A percentile compares a stretch with the other conserved stretches of the same genome.
Conservation (phyloP, 163 green algal species). For the Volvox carteri region DNA sequence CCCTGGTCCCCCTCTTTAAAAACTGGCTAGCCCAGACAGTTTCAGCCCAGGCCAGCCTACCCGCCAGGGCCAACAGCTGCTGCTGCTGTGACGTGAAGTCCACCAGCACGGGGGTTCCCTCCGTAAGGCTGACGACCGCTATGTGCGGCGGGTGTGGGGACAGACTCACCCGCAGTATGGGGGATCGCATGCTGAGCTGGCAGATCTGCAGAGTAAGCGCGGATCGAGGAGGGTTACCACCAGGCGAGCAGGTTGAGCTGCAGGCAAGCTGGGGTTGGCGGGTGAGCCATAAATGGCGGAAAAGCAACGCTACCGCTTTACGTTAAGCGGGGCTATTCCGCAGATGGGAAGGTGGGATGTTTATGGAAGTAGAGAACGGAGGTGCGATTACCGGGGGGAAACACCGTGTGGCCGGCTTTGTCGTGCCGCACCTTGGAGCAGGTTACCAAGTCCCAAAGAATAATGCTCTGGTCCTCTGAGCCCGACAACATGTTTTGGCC, state of each 20-base stretch:
- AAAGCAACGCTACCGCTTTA: too few species aligned
- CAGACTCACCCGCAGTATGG: conserved; percentile 56
- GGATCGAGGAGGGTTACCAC: not conserved
- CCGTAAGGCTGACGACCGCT: conserved; percentile 53
- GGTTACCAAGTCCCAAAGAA: conserved; percentile 78
- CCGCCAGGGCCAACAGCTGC: too few species aligned
- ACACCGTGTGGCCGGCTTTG: too few species aligned
- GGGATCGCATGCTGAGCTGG: not conserved
- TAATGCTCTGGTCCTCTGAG: conserved; percentile 66
- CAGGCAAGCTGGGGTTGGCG: not conserved
- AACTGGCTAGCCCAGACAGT: too few species aligned
- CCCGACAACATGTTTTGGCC: conserved; percentile 77
- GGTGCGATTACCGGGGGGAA: too few species aligned
- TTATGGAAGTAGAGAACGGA: too few species aligned
- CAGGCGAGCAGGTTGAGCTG: too few species aligned
- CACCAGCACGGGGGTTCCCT: conserved; percentile 54
- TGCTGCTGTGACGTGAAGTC: conserved; percentile 42
- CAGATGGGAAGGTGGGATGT: too few species aligned
- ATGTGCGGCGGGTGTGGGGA: conserved; percentile 50
- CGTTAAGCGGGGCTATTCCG: too few species aligned
- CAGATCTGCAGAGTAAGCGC: not conserved
- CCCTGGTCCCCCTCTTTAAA: too few species aligned
- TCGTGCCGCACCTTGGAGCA: conserved; percentile 58
- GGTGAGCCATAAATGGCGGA: too few species aligned
- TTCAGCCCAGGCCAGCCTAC: too few species aligned